Base-by-base conservation (phyloP, 2,329 filamentous ascomycete species). In the Simplicillium aogashimaense region DNA sequence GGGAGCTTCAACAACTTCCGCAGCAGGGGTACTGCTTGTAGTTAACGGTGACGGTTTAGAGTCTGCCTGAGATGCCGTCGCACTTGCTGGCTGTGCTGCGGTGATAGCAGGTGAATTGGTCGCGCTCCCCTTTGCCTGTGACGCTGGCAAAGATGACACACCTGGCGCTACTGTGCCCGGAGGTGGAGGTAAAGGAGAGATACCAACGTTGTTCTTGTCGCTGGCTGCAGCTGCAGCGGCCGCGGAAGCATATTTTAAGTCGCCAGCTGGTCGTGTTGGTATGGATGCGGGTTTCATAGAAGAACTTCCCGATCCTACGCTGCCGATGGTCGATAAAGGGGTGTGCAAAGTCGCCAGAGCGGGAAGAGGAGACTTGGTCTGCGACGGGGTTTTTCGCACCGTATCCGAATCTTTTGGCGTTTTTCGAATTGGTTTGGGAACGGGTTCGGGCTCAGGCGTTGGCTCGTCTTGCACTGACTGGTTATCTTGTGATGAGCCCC, bases 211-310 rank as follows among this genome's bases (percentile, higher is more conserved):
- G 66, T 86, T 89, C 64, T 69, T 76, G 50, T 95, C 88, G 59
- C 79, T 88, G 35, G 89, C 87, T 1, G 92, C 90, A 0, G 90
- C 92, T 0, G 92, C 92, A 0, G 92, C 92, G 0, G 92, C 92
- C 0, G 92, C 92, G 30, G 92, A 97, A 35, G 92, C 92, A 58
- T 98, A 98, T 64, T 97, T 97, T 49, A 98, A 70, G 59, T 97
- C 90, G 36, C 88, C 88, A 4, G 87, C 84, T 7, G 86, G 81
- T 58, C 90, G 78, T 43, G 85, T 80, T 1, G 92, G 92, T 52
- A 89, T 65, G 14, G 87, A 81, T 14, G 92, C 92, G 11, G 92
- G 90, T 67, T 97, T 98, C 90, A 97, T 97, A 39, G 72, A 67
- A 39, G 70, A 71, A 39, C 70, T 71, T 42, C 73, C 65, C 38